A percentile compares a stretch with the other conserved stretches of the same genome.
Evolutionary conservation across 2,329 filamentous ascomycete species (phyloP).

Genomic region (Drechslera avenae): DNA sequence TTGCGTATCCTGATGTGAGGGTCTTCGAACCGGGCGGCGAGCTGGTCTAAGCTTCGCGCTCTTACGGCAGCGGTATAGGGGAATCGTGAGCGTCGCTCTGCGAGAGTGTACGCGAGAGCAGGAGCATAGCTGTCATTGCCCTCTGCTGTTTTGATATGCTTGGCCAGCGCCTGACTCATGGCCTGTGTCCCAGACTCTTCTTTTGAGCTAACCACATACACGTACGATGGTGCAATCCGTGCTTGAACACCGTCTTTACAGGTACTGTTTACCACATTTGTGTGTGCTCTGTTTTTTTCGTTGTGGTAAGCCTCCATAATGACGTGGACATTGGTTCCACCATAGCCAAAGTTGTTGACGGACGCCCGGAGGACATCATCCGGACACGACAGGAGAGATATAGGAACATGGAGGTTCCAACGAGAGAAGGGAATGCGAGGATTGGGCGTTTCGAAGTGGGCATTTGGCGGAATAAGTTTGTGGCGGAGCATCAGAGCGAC

Average conservation of each 20-base stretch:
- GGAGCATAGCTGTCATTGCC: no score
- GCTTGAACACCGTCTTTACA: no score
- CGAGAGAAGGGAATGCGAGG: slow-evolving; percentile 5
- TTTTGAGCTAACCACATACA: slow-evolving; percentile 3
- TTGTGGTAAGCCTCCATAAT: slow-evolving; percentile 29
- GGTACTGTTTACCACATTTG: no score
- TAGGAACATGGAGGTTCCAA: slow-evolving; percentile 6
- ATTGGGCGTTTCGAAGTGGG: slow-evolving; percentile 5
- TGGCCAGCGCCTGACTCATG: neutral
- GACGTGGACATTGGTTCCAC: slow-evolving; percentile 29
- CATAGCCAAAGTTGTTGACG: slow-evolving; percentile 26
- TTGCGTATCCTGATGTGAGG: no score
- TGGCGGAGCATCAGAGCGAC: no score
- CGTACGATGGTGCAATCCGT: no score
- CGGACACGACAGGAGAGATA: slow-evolving; percentile 3
- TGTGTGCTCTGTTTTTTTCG: no score
- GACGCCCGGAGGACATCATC: slow-evolving; percentile 1
- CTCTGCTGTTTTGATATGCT: slow-evolving; percentile 3
- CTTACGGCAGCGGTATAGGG: neutral
- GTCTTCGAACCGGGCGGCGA: neutral
- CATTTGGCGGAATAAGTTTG: neutral
- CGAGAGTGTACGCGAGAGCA: slow-evolving; percentile 20
- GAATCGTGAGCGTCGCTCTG: slow-evolving; percentile 9
- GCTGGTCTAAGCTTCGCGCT: neutral
- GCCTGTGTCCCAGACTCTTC: neutral